A percentile compares a stretch with the other conserved stretches of the same genome.
Evolutionary conservation across 257 asterid species (phyloP).

Genomic region (Penstemon davidsonii): DNA sequence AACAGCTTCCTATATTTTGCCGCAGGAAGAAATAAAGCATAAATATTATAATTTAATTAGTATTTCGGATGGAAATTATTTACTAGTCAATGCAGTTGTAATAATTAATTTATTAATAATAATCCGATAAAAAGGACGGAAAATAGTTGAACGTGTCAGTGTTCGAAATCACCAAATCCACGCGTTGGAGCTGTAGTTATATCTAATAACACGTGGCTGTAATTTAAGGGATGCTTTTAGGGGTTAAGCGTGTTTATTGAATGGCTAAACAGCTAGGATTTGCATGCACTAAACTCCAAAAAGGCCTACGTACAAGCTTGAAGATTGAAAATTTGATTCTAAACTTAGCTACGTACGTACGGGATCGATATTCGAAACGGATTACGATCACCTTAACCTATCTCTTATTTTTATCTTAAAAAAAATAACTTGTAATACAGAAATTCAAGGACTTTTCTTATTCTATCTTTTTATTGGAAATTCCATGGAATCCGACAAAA

Average conservation of each 20-base stretch:
- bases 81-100: not conserved
- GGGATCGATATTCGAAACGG: conserved; percentile 9
- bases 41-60: not conserved
- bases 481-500: conserved; percentile 50
- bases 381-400: conserved; percentile 23
- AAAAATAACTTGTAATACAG: conserved; percentile 13
- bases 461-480: conserved; percentile 23
- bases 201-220: conserved; percentile 40
- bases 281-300: conserved; percentile 54
- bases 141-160: conserved; percentile 12
- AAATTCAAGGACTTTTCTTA: not conserved
- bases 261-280: conserved; percentile 27
- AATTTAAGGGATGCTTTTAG: conserved; percentile 20
- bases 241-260: conserved; percentile 29
- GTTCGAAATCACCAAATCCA: conserved; percentile 18
- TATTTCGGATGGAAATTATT: not conserved
- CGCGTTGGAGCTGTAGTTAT: conserved; percentile 36
- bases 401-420: not conserved
- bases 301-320: conserved; percentile 29
- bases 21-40: not conserved
- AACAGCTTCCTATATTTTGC: not conserved
- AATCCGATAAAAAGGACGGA: not conserved
- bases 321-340: not conserved
- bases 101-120: not conserved
- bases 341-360: conserved; percentile 9